Conservation (phyloP, 2,329 filamentous ascomycete genomes). For the Apiospora marii region DNA sequence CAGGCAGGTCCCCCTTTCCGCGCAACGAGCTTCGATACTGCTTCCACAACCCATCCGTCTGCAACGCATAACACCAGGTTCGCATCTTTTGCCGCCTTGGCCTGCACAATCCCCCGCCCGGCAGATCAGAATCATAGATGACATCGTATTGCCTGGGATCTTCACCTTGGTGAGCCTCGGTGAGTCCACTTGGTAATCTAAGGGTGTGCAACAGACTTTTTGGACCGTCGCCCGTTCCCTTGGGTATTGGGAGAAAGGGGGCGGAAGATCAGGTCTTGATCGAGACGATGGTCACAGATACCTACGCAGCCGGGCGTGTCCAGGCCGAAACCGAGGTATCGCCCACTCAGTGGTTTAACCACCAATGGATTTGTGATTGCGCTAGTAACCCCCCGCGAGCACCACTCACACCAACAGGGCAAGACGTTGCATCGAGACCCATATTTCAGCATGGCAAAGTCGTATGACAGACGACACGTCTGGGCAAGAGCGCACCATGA, state of each 20-base stretch:
- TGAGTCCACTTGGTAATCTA: not conserved
- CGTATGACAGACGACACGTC: not conserved
- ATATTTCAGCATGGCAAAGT: not conserved
- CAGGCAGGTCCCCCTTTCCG: not conserved
- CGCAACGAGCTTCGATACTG: not conserved
- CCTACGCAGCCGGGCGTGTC: not conserved
- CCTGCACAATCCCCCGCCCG: not conserved
- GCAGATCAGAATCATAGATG: slow-evolving; percentile 11
- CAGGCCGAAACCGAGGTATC: not conserved
- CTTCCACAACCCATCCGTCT: not conserved
- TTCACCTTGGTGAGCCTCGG: not conserved
- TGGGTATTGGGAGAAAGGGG: not conserved
- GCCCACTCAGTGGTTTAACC: not conserved
- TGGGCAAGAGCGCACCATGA: not conserved
- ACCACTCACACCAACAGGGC: not conserved
- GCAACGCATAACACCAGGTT: not conserved
- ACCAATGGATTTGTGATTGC: not conserved
- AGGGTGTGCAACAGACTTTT: not conserved
- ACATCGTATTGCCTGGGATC: not conserved
- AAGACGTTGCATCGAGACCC: not conserved
- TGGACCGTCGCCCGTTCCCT: not conserved
- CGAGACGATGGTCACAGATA: not conserved
- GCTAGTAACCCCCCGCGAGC: slow-evolving; percentile 5
- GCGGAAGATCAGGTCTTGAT: not conserved
- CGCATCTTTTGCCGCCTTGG: not conserved